These are phyloP conservation scores for Rhizopogon rudus DNA, from an alignment of 768 basidiomycete species.

Conservation along the genomic window DNA sequence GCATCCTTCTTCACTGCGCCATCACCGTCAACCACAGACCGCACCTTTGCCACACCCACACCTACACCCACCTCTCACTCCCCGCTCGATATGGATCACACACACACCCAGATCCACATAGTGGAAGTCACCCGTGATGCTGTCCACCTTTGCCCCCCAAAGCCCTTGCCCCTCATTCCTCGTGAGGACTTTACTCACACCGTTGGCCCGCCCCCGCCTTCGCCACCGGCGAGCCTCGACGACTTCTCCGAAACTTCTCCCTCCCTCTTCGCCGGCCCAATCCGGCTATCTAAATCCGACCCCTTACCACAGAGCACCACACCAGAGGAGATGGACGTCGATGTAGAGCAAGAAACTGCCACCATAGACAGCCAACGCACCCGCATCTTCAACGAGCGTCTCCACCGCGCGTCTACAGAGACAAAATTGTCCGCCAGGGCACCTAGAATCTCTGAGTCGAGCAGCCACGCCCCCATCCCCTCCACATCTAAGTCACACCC, in stretches of 20 bases:
- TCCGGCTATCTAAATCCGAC: slow-evolving; percentile 16
- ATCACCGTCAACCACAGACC: slow-evolving; percentile 21
- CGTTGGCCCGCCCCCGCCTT: slow-evolving; percentile 56
- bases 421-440: slow-evolving; percentile 34
- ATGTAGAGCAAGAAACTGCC: slow-evolving; percentile 16
- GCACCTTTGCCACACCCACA: slow-evolving; percentile 29
- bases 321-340: slow-evolving; percentile 29
- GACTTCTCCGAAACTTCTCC: slow-evolving; percentile 18
- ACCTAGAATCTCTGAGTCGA: slow-evolving; percentile 13
- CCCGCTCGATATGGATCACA: slow-evolving; percentile 19
- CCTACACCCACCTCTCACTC: slow-evolving; percentile 24
- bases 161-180: slow-evolving; percentile 28
- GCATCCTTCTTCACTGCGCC: slow-evolving; percentile 23
- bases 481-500: slow-evolving; percentile 21
- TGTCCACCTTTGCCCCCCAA: slow-evolving; percentile 35
- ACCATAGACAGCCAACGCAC: slow-evolving; percentile 17
- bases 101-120: slow-evolving; percentile 43
- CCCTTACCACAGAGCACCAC: slow-evolving; percentile 19
- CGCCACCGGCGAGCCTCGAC: slow-evolving; percentile 40
- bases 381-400: slow-evolving; percentile 18
- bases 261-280: slow-evolving; percentile 25
- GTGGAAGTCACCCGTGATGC: slow-evolving; percentile 48
- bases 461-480: slow-evolving; percentile 14
- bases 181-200: slow-evolving; percentile 7
- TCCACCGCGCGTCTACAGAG: slow-evolving; percentile 49